Evolutionary conservation across 345 rosid species (phyloP).

Genomic region (Salix koriyanagi): DNA sequence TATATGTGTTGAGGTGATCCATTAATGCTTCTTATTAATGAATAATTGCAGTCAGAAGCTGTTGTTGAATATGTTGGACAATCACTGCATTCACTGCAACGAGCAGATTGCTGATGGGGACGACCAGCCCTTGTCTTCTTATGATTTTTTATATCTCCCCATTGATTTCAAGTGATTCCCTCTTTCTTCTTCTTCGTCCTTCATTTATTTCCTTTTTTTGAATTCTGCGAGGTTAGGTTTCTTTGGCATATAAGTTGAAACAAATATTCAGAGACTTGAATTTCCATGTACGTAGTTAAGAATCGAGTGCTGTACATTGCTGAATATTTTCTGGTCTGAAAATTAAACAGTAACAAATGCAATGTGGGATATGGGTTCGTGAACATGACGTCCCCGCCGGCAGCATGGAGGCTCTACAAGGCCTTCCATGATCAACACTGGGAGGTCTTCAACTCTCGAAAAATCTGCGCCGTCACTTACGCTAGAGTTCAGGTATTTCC

Average conservation of each 20-base stretch:
- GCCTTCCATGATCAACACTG: slow-evolving; percentile 75
- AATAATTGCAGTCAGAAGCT: slow-evolving; percentile 22
- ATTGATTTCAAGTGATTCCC: slow-evolving; percentile 76
- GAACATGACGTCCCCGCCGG: slow-evolving; percentile 89
- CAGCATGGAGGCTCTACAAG: slow-evolving; percentile 68
- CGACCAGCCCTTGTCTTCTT: slow-evolving; percentile 62
- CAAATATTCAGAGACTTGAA: neutral
- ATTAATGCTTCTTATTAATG: neutral
- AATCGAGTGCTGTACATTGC: neutral
- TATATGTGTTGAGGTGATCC: neutral
- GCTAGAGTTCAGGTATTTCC: slow-evolving; percentile 75
- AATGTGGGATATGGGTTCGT: slow-evolving; percentile 98
- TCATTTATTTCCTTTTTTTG: neutral
- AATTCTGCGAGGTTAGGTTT: neutral
- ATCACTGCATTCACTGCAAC: slow-evolving; percentile 86
- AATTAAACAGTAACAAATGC: slow-evolving; percentile 65
- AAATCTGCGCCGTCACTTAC: slow-evolving; percentile 85
- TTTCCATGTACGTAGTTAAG: neutral
- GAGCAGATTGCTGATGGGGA: slow-evolving; percentile 49
- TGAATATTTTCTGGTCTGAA: neutral
- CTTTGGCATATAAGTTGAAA: neutral
- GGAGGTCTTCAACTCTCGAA: slow-evolving; percentile 71
- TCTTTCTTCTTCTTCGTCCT: neutral
- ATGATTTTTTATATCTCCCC: slow-evolving; percentile 90
- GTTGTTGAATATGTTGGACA: slow-evolving; percentile 75